phyloP scores from a whole-genome alignment of 2,329 filamentous ascomycete species.

The Scedosporium boydii region DNA sequence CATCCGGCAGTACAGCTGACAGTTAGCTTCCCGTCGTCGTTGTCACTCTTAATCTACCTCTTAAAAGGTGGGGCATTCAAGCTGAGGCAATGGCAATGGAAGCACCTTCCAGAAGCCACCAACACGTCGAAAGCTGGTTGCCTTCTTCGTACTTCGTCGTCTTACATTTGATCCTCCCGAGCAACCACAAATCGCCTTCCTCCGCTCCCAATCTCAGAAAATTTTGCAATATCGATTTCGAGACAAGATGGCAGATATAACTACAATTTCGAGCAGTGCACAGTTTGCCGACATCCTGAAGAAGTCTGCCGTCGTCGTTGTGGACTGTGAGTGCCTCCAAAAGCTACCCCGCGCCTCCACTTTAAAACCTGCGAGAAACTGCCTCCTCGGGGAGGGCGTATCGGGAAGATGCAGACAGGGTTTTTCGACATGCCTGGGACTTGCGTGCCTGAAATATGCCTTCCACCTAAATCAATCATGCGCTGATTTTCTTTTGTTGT shows the following conservation, averaged over 20 bases:
- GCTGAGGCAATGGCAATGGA: background rate
- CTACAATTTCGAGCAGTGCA: slow-evolving; percentile 33
- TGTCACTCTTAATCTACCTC: background rate
- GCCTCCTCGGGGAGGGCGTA: too few relatives aligned
- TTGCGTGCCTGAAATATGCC: background rate
- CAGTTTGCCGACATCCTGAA: slow-evolving; percentile 62
- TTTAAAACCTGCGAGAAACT: background rate
- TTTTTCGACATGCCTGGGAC: too few relatives aligned
- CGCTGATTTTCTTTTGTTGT: background rate
- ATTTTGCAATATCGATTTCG: background rate
- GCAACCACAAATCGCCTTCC: background rate
- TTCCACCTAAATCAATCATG: too few relatives aligned
- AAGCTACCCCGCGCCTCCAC: slow-evolving; percentile 9
- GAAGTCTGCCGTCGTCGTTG: slow-evolving; percentile 70
- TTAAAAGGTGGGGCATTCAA: background rate
- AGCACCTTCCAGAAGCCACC: slow-evolving; percentile 1
- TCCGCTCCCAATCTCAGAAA: background rate
- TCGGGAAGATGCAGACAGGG: too few relatives aligned
- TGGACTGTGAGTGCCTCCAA: slow-evolving; percentile 63
- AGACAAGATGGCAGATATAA: slow-evolving; percentile 4
- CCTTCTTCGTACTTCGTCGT: background rate
- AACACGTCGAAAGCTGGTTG: background rate
- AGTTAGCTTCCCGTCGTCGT: background rate
- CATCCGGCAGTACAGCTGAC: background rate
- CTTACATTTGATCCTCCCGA: too few relatives aligned